Evolutionary conservation across 2,329 filamentous ascomycete species (phyloP), one percentile per base, ranked within the genome.

Genomic region (Calonectria naviculata): DNA sequence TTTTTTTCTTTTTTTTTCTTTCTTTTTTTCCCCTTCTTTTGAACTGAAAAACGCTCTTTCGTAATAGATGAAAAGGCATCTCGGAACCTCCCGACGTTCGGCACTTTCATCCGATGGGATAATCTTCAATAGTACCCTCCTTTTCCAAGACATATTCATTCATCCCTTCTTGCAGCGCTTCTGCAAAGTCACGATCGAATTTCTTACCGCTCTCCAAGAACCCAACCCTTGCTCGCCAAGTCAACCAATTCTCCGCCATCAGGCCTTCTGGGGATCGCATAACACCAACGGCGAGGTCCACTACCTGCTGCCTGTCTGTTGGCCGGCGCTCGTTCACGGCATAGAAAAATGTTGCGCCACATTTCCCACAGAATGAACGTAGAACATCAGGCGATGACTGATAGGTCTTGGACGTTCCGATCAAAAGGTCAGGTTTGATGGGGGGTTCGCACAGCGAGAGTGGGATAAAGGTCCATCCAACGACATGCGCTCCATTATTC

Each of bases 391-490:
- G 74, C 1, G 84, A 86, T 2, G 84, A 86, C 4, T 71, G 72
- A 69, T 83, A 88, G 9, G 81, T 81, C 76, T 83, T 85, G n/a
- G 84, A 74, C 3, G 85, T 87, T n/a, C 86, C 86, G 54, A 85
- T 76, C 36, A 78, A 73, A 28, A 87, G 79, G 38, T 84, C 81
- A 3, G 75, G 66, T 21, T 79, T 77, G 17, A 87, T 76, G 5
- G 75, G 72, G 5, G 86, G 86, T 31, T 83, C 79, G 47, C 84
- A 80, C 41, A 78, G 67, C 2, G 75, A 72, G 4, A 82, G 77
- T 0, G 86, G 86, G 9, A 86, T 76, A 62, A 84, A 84, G 0
- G 82, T 80, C 87, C 86, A 88, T 10, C 81, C 81, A 2, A 83
- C 74, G 21, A 84, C 80, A 64, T 86, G 85, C 5, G 83, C 81